Evolutionary conservation across 2,329 filamentous ascomycete genomes (phyloP).

Genomic region (Beauveria pseudobassiana): DNA sequence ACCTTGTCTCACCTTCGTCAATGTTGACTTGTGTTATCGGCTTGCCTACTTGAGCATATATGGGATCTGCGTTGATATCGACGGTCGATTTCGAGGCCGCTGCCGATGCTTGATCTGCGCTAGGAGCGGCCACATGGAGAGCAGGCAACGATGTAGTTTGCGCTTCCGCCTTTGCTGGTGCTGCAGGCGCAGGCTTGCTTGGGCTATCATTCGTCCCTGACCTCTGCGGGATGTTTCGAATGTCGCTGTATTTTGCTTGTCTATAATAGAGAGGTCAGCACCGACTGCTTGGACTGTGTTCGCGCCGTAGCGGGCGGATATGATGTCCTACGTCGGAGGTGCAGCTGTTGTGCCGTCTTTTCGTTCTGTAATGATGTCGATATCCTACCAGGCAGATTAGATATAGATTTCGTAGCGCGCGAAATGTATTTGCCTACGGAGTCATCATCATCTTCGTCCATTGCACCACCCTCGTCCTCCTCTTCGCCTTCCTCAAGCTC

Average conservation of each 20-base stretch:
- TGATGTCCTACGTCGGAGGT: slow-evolving; percentile 44
- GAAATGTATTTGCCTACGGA: slow-evolving; percentile 29
- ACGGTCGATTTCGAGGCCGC: slow-evolving; percentile 74
- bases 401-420: no score
- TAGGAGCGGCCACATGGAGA: slow-evolving; percentile 30
- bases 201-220: slow-evolving; percentile 45
- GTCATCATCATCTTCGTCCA: slow-evolving; percentile 53
- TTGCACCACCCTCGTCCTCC: slow-evolving; percentile 52
- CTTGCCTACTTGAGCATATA: slow-evolving; percentile 72
- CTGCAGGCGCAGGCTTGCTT: slow-evolving; percentile 37
- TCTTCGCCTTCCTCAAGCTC: slow-evolving; percentile 59
- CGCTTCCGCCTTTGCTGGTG: slow-evolving; percentile 34
- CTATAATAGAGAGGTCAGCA: slow-evolving; percentile 25
- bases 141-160: slow-evolving; percentile 24
- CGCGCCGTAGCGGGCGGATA: not conserved
- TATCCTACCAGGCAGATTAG: slow-evolving; percentile 38
- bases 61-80: slow-evolving; percentile 75
- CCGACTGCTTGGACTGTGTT: not conserved
- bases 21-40: slow-evolving; percentile 71
- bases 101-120: slow-evolving; percentile 48
- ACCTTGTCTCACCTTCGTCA: slow-evolving; percentile 46
- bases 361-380: slow-evolving; percentile 61
- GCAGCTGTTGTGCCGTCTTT: slow-evolving; percentile 56
- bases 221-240: slow-evolving; percentile 56
- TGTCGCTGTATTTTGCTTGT: slow-evolving; percentile 56